Conservation (phyloP, 2,329 filamentous ascomycete genomes). For the Orbilia brochopaga region DNA sequence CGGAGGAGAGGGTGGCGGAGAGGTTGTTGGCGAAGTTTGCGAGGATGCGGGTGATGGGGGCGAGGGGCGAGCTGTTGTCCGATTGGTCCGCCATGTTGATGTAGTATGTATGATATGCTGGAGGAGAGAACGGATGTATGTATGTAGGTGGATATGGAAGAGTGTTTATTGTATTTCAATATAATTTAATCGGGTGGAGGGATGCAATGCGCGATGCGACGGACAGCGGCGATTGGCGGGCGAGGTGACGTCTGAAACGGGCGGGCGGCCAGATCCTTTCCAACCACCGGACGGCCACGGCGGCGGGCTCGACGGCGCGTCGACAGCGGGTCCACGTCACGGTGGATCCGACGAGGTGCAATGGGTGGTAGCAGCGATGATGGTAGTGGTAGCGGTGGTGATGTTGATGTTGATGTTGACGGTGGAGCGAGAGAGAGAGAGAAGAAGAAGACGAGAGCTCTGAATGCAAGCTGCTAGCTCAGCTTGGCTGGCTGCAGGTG, state of each 20-base stretch:
- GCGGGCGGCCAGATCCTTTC: too few species aligned
- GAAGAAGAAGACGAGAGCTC: too few species aligned
- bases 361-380: too few species aligned
- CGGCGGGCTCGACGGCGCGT: too few species aligned
- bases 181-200: neutral
- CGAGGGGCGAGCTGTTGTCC: constrained; percentile 17
- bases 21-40: constrained; percentile 35
- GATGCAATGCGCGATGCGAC: neutral
- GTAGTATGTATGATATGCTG: neutral
- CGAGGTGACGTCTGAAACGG: neutral
- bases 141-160: neutral
- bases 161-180: too few species aligned
- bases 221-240: neutral
- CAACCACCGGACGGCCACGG: neutral
- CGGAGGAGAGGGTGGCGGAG: constrained; percentile 49
- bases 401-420: too few species aligned
- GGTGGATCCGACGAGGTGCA: too few species aligned
- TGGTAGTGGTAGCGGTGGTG: too few species aligned
- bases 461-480: too few species aligned
- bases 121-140: neutral
- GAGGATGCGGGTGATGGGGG: constrained; percentile 33
- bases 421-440: too few species aligned
- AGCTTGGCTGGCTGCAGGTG: too few species aligned
- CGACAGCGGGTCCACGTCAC: too few species aligned
- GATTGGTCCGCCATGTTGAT: constrained; percentile 22